Evolutionary conservation across 2,329 filamentous ascomycete species (phyloP), one percentile per base, ranked within the genome.

Genomic region (Aureobasidium lini): DNA sequence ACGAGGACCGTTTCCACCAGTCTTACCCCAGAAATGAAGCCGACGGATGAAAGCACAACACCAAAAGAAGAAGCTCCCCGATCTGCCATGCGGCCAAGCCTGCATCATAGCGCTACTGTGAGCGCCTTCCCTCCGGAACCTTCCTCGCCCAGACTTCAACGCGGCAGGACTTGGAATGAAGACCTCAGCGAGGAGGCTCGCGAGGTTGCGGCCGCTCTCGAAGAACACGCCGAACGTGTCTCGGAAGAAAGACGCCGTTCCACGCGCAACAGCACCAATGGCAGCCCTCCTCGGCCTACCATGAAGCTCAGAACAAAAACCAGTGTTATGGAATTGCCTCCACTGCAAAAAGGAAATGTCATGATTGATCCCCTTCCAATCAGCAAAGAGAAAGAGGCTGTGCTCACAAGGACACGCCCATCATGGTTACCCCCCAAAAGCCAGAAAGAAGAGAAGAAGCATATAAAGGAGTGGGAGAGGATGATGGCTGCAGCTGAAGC

Each of bases 391-490:
- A 94, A 94, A 71, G 88, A 93, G 68, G 89, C 89, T 3, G 88
- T 92, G 1, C 77, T 94, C 23, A 90, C 88, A 28, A 81, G 90
- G 16, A 94, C 68, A 1, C 81, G 89, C 39, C 89, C 89, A 0
- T 91, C 88, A 1, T 94, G 90, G 90, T 77, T 94, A 2, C 89
- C 90, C 0, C 89, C 89, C 1, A 94, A 94, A 74, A 86, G 94
- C 64, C 92, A 90, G 1, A 88, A 88, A 57, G 94, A 99, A 72
- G 94, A 99, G 75, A 89, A 84, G 70, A 87, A 86, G 65, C 94
- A 99, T 72, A 71, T 99, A 64, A 91, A 84, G 68, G 85, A 94
- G 70, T 94, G 92, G 69, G 86, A 92, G 73, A 85, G 81, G 71
- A 92, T 94, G 87, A 89, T 93, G 86, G 67, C 82, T 76, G 64